Evolutionary conservation across 495 filamentous ascomycete genomes (phyloP).

Genomic region (Trichoderma parareesei): DNA sequence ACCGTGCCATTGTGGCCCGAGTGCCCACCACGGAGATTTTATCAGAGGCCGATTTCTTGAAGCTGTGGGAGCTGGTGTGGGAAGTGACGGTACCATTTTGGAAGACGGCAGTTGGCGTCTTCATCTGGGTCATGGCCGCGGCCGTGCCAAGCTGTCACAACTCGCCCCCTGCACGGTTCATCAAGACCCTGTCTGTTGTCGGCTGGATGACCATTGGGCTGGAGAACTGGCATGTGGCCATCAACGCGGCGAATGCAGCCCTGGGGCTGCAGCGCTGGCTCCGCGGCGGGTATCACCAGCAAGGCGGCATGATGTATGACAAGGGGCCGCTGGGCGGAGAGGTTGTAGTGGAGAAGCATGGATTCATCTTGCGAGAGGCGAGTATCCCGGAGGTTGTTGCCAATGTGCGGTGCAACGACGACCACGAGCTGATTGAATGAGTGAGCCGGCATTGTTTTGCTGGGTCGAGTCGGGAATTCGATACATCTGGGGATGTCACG

Average conservation of each 20-base stretch:
- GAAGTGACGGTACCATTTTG: conserved; percentile 25
- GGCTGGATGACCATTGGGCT: conserved; percentile 27
- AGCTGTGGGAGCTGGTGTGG: conserved; percentile 31
- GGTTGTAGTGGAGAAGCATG: conserved; percentile 12
- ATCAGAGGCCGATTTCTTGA: conserved; percentile 18
- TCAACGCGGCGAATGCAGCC: conserved; percentile 20
- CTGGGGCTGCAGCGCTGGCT: conserved; percentile 26
- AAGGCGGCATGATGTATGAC: background rate
- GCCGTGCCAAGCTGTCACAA: conserved; percentile 18
- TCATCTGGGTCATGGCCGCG: conserved; percentile 25
- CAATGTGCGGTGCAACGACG: background rate
- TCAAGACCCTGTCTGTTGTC: conserved; percentile 27
- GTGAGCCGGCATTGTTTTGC: no score
- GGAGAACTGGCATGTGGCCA: conserved; percentile 30
- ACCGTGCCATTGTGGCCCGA: conserved; percentile 23
- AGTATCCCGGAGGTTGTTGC: conserved; percentile 8
- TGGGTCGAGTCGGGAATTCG: no score
- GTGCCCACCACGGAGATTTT: conserved; percentile 22
- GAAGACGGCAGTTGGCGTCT: conserved; percentile 27
- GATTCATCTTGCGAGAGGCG: background rate
- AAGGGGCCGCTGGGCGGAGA: background rate
- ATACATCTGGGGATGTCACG: no score
- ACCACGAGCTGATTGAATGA: conserved; percentile 1
- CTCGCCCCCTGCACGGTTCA: conserved; percentile 22
- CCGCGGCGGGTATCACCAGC: background rate